phyloP scores from a whole-genome alignment of 176 grass and related monocot genomes.

The Thalia dealbata region DNA sequence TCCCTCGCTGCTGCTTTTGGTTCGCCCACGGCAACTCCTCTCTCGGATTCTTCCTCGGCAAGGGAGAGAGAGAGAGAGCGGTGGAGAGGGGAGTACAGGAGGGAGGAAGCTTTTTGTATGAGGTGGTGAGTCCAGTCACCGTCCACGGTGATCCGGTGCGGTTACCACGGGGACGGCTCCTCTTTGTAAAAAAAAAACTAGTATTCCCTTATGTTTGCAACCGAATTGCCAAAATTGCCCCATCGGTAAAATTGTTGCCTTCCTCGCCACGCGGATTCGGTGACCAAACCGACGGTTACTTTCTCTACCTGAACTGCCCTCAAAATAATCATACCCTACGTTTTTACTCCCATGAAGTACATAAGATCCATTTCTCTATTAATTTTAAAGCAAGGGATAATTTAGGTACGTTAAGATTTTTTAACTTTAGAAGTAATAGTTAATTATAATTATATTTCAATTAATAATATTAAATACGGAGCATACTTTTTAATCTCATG shows the following conservation, averaged over 20 bases:
- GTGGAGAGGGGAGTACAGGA: neutral
- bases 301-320: neutral
- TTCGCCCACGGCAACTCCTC: neutral
- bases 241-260: neutral
- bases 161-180: neutral
- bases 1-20: neutral
- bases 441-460: too few relatives aligned
- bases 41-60: neutral
- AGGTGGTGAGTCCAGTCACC: neutral
- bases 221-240: neutral
- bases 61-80: neutral
- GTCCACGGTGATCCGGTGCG: neutral
- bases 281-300: neutral
- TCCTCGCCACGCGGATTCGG: neutral
- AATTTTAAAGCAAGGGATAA: too few relatives aligned
- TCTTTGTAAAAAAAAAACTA: neutral
- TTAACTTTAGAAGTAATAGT: too few relatives aligned
- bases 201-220: neutral
- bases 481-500: too few relatives aligned
- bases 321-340: too few relatives aligned
- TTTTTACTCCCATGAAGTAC: too few relatives aligned
- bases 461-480: too few relatives aligned
- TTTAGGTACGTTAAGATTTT: too few relatives aligned
- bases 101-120: constrained; percentile 1
- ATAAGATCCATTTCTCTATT: too few relatives aligned